Evolutionary conservation across 176 grass and related monocot species (phyloP), one percentile per base, ranked within the genome.

Genomic region (Avena atlantica): DNA sequence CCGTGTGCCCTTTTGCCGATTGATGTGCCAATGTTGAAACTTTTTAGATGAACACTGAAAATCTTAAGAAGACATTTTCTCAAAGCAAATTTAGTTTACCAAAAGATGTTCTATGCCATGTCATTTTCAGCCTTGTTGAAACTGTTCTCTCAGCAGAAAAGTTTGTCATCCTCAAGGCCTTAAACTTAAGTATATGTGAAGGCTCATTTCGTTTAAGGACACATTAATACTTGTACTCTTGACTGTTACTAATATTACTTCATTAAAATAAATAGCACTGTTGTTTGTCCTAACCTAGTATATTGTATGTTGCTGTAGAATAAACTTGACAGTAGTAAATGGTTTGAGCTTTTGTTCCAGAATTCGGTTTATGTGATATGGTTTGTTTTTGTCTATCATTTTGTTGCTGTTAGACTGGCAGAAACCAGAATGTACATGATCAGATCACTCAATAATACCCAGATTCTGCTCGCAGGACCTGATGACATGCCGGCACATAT

Each of bases 401-500:
- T 85, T 69, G 9, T 69, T 19, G 6, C 9, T 84, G 6, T 49
- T 85, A 27, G 69, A 15, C 48, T 70, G 21, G 14, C 24, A 80
- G 12, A 59, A 8, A 71, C 47, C 16, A 53, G 67, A 58, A 57
- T 80, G 47, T 76, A 78, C 64, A 84, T 89, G 51, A 36, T 71
- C 78, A 72, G 29, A 59, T 56, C 37, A 80, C 79, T 77, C 31
- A 47, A 49, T 77, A 90, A 92, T 86, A 81, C 25, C 81, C 34
- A 50, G 13, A 24, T 87, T 86, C 16, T 23, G 1, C 80, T 84
- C 87, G 84, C 86, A 98, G 96, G 96, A 87, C 92, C 93, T 89
- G 96, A 98, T 78, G 96, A 98, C 78, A 98, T 98, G 96, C 96
- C 96, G 8, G 96, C 96, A 45, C 96, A 98, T 91, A 98, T 98